phyloP scores from a whole-genome alignment of 768 basidiomycete species.

The Hygrocybe punicea region DNA sequence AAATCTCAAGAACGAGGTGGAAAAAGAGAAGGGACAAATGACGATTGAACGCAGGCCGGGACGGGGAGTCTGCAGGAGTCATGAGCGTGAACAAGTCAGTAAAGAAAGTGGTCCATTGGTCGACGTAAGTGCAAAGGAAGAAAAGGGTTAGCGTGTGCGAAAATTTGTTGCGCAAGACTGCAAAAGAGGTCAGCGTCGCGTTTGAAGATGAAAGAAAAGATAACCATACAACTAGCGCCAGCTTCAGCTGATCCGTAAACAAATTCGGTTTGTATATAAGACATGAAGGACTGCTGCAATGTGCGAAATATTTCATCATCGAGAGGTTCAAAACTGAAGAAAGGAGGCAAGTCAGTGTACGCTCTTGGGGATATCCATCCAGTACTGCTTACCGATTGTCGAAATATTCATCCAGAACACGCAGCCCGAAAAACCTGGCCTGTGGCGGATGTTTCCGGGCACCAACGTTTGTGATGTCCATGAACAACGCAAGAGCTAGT shows the following conservation, averaged over 20 bases:
- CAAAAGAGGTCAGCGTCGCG: slow-evolving; percentile 11
- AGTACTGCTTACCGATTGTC: slow-evolving; percentile 64
- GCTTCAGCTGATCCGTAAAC: slow-evolving; percentile 81
- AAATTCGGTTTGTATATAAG: slow-evolving; percentile 87
- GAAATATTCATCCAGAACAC: slow-evolving; percentile 77
- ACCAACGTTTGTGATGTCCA: slow-evolving; percentile 58
- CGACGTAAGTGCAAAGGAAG: slow-evolving; percentile 83
- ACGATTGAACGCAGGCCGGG: slow-evolving; percentile 65
- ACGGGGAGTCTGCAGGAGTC: slow-evolving; percentile 53
- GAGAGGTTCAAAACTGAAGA: slow-evolving; percentile 57
- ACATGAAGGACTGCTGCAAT: slow-evolving; percentile 71
- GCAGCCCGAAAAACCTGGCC: slow-evolving; percentile 75
- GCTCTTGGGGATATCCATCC: slow-evolving; percentile 1
- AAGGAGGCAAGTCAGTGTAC: slow-evolving; percentile 10
- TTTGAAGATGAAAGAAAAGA: slow-evolving; percentile 5
- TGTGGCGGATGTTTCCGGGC: slow-evolving; percentile 64
- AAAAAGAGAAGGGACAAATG: slow-evolving; percentile 88
- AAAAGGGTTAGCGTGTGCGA: slow-evolving; percentile 85
- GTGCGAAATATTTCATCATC: slow-evolving; percentile 67
- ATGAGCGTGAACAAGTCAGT: slow-evolving; percentile 71
- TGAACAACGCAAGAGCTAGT: slow-evolving; percentile 72
- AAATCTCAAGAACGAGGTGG: slow-evolving; percentile 90
- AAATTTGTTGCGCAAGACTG: slow-evolving; percentile 93
- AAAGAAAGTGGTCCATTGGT: slow-evolving; percentile 87
- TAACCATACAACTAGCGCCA: slow-evolving; percentile 69